Evolutionary conservation across 108 stramenopile genomes (phyloP), one percentile per base, ranked within the genome.

Genomic region (Cyclotella distinguenda): DNA sequence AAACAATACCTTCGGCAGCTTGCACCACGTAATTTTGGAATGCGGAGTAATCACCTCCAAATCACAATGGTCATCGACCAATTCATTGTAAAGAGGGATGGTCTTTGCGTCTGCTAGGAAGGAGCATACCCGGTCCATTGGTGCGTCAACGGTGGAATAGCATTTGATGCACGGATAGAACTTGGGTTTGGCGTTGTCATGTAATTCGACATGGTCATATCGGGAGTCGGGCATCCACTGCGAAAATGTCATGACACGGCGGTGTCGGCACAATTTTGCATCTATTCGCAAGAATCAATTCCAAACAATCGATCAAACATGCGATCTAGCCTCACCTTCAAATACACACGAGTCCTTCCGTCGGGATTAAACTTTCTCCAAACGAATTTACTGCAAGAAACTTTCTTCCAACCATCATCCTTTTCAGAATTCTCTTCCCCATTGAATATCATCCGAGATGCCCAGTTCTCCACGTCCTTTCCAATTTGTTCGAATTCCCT

Each of bases 221-320:
- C 93, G 74, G 13, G 88, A 79, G 66, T 94, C 93, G 25, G 77
- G 72, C 88, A 94, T 88, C 89, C 89, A 94, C 75, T 85, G 15
- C 43, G 16, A 43, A 28, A 32, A 32, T 27, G 43, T 32, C 1
- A 68, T 19, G 26, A 65, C 27, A 52, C 4, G 0, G 22, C 33
- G 27, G 2, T 34, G 43, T 49, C 35, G 25, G 6, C 21, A 46
- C 11, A 13, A 32, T 2, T 19, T 2, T 34, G 16, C 6, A 48
- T 34, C 0, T n/a, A n/a, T n/a, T n/a, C n/a, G n/a, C n/a, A n/a
- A 32, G 21, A 16, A 55, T 55, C 1, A 21, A 56, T 21, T 7
- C 25, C 10, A 53, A 1, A 4, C n/a, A 34, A 11, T 31, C 12
- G 11, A 49, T 16, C 12, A 35, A 33, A 33, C 46, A 50, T 32